Evolutionary conservation across 2,329 filamentous ascomycete genomes (phyloP).

Genomic region (Trichophyton schoenleinii): DNA sequence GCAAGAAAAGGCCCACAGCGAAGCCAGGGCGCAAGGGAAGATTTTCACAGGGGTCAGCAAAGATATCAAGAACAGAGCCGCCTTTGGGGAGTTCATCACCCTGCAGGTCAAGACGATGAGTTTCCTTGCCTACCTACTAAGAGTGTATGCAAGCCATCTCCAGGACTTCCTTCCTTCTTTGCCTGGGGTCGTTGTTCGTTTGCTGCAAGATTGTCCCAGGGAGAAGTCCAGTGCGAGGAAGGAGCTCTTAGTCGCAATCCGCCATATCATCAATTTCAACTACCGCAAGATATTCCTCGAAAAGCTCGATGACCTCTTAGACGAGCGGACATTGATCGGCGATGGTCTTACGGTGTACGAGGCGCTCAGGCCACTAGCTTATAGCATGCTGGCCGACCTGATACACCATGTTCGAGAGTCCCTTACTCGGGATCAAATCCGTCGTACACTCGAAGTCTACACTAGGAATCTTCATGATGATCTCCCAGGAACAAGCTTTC

Average conservation of each 20-base stretch:
- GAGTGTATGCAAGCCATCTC: constrained; percentile 76
- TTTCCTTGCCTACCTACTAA: constrained; percentile 82
- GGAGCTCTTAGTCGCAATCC: constrained; percentile 86
- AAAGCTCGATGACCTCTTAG: constrained; percentile 88
- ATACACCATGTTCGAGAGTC: constrained; percentile 93
- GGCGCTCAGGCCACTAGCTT: constrained; percentile 86
- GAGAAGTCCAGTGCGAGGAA: constrained; percentile 91
- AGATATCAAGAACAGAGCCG: constrained; percentile 82
- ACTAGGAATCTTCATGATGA: constrained; percentile 91
- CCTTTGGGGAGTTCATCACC: constrained; percentile 95
- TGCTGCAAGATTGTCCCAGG: constrained; percentile 84
- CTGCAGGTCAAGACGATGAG: constrained; percentile 99
- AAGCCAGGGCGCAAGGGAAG: constrained; percentile 64
- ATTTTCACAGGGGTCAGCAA: constrained; percentile 89
- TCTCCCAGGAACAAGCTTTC: constrained; percentile 94
- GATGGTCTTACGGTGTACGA: constrained; percentile 95
- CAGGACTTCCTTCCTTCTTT: constrained; percentile 76
- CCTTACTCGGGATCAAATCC: constrained; percentile 80
- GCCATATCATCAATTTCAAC: constrained; percentile 99
- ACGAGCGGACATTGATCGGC: constrained; percentile 86
- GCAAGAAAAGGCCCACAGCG: constrained; percentile 79
- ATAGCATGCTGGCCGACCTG: constrained; percentile 95
- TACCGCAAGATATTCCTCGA: constrained; percentile 88
- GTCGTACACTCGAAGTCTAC: constrained; percentile 92
- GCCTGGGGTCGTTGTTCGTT: constrained; percentile 76